Conservation (phyloP, 2,329 filamentous ascomycete species). For the Hypomyces rosellus region DNA sequence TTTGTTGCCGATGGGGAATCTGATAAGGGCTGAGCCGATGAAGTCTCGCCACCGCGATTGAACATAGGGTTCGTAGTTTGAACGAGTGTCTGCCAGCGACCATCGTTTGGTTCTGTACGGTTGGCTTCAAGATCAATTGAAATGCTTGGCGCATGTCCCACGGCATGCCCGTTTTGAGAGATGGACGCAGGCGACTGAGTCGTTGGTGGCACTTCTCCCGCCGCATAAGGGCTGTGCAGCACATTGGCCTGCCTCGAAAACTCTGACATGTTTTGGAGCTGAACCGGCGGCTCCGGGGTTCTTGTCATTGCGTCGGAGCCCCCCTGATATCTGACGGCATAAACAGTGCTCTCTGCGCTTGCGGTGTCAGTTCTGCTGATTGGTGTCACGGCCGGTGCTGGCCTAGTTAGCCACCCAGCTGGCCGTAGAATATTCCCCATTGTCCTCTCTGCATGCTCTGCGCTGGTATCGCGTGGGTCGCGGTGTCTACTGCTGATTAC, state of each 20-base stretch:
- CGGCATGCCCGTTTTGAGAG: slow-evolving; percentile 18
- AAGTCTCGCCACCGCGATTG: background rate
- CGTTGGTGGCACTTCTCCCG: slow-evolving; percentile 21
- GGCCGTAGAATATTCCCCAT: slow-evolving; percentile 38
- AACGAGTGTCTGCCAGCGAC: slow-evolving; percentile 22
- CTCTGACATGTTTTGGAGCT: slow-evolving; percentile 23
- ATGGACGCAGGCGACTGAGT: slow-evolving; percentile 12
- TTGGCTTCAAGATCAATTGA: slow-evolving; percentile 24
- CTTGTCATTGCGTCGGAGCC: slow-evolving; percentile 46
- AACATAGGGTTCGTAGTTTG: slow-evolving; percentile 9
- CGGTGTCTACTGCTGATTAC: slow-evolving; percentile 22
- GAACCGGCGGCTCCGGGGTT: slow-evolving; percentile 34
- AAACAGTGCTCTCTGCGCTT: slow-evolving; percentile 58
- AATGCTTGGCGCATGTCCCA: slow-evolving; percentile 11
- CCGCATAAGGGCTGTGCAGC: slow-evolving; percentile 18
- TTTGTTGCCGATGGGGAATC: slow-evolving; percentile 1
- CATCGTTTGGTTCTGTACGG: slow-evolving; percentile 18
- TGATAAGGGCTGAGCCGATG: background rate
- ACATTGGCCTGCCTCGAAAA: slow-evolving; percentile 31
- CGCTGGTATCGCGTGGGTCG: slow-evolving; percentile 15
- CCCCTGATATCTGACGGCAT: slow-evolving; percentile 56
- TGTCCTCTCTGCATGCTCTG: slow-evolving; percentile 21
- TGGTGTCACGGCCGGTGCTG: slow-evolving; percentile 48
- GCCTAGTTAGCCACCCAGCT: slow-evolving; percentile 50
- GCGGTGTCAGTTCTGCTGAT: slow-evolving; percentile 57